Conservation (phyloP, 1,284 basidiomycete genomes). For the Amylostereum areolatum region DNA sequence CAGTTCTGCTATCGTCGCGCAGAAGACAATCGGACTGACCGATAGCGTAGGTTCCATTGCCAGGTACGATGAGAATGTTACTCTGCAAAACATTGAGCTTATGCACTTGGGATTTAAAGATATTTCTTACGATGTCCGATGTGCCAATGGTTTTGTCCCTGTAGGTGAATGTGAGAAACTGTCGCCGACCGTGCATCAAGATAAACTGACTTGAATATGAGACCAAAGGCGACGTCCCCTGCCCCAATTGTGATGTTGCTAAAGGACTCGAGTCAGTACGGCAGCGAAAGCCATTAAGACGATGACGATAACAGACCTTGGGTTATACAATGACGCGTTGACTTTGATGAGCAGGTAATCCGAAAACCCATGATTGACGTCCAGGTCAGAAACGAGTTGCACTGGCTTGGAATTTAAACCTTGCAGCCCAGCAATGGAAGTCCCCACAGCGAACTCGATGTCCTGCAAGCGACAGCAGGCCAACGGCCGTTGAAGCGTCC, state of each 20-base stretch:
- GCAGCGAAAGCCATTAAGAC: conserved; percentile 3
- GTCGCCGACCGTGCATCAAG: neutral
- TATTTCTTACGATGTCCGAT: conserved; percentile 46
- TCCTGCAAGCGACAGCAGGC: conserved; percentile 56
- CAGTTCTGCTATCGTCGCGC: neutral
- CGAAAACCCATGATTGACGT: conserved; percentile 66
- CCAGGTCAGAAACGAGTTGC: conserved; percentile 47
- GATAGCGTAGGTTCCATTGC: conserved; percentile 47
- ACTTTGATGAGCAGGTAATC: conserved; percentile 69
- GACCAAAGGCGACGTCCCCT: conserved; percentile 43
- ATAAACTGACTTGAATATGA: conserved; percentile 43
- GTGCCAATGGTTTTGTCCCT: conserved; percentile 53
- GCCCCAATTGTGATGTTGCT: conserved; percentile 28
- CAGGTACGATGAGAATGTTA: conserved; percentile 50
- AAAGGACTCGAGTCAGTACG: too few relatives aligned
- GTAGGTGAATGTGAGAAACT: conserved; percentile 4
- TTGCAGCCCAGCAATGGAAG: conserved; percentile 61
- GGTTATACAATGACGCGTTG: conserved; percentile 53
- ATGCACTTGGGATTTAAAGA: neutral
- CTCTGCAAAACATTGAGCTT: conserved; percentile 25
- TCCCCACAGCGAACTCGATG: conserved; percentile 62
- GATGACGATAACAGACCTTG: conserved; percentile 28
- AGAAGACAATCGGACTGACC: conserved; percentile 24
- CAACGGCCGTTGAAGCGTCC: conserved; percentile 66
- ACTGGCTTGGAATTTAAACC: conserved; percentile 60